Evolutionary conservation across 345 rosid genomes (phyloP).

Genomic region (Cardamine chenopodiifolia): DNA sequence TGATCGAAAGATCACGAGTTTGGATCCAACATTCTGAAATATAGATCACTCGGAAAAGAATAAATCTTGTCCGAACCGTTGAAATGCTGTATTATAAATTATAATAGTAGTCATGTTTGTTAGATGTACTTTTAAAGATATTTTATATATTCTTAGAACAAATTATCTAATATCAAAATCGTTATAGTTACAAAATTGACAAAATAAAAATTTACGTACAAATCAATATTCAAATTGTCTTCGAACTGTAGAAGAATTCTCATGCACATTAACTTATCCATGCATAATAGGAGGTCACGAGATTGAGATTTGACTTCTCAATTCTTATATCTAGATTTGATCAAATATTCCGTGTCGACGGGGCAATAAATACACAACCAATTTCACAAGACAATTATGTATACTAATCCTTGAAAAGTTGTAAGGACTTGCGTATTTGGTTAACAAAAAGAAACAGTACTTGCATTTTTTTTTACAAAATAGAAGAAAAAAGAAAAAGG

Average conservation of each 20-base stretch:
- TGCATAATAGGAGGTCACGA: conserved; percentile 29
- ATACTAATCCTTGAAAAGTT: conserved; percentile 8
- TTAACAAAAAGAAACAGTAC: too few relatives aligned
- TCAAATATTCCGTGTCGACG: conserved; percentile 5
- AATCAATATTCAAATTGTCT: conserved; percentile 3
- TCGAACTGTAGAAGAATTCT: conserved; percentile 1
- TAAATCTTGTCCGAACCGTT: background rate
- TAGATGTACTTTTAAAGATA: background rate
- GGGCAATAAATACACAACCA: conserved; percentile 33
- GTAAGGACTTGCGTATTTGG: background rate
- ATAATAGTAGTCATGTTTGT: background rate
- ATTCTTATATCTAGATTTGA: conserved; percentile 31
- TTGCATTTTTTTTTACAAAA: too few relatives aligned
- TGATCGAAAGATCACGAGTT: background rate
- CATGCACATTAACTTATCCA: conserved; percentile 1
- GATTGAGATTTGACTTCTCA: conserved; percentile 31
- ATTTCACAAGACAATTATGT: conserved; percentile 18
- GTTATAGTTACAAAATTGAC: background rate
- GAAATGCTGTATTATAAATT: background rate
- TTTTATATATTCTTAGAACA: background rate
- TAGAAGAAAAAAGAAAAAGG: too few relatives aligned
- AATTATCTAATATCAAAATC: background rate
- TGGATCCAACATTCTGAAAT: background rate
- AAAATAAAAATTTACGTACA: background rate
- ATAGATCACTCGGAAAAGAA: background rate